Percentiles rank a stretch among this genome's conserved stretches.
These are phyloP conservation scores for Singerocomus inundabilis DNA, from an alignment of 1,284 basidiomycete genomes.

Conservation along the genomic window DNA sequence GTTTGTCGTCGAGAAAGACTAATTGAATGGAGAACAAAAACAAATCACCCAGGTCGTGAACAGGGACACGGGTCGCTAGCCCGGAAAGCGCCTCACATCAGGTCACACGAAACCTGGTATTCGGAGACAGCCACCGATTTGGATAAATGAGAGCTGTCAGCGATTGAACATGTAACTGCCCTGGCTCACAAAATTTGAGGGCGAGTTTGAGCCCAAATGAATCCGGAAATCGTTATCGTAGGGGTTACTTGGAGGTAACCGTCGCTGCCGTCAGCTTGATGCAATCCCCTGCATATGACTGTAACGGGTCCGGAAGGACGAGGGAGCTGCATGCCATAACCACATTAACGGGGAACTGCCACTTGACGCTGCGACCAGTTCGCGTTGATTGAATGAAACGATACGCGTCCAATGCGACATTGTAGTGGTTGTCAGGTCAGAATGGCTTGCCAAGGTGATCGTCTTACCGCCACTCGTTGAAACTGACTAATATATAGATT, in stretches of 20 bases:
- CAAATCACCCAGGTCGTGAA: conserved; percentile 14
- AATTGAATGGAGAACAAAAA: conserved; percentile 32
- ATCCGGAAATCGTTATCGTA: conserved; percentile 27
- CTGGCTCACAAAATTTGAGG: conserved; percentile 27
- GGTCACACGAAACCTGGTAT: conserved; percentile 26
- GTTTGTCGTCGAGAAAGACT: conserved; percentile 39
- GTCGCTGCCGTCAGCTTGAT: conserved; percentile 27
- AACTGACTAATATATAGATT: conserved; percentile 23
- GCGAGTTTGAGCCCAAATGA: conserved; percentile 16
- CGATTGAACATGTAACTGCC: conserved; percentile 26
- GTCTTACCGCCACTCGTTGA: conserved; percentile 14
- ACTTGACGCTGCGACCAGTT: conserved; percentile 6
- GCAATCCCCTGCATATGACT: conserved; percentile 35
- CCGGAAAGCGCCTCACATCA: conserved; percentile 24
- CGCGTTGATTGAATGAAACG: conserved; percentile 14
- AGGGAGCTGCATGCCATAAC: conserved; percentile 32
- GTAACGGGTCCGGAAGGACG: conserved; percentile 30
- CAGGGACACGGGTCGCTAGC: conserved; percentile 15
- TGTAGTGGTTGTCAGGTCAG: conserved; percentile 17
- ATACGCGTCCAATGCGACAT: conserved; percentile 6
- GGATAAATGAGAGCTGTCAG: conserved; percentile 36
- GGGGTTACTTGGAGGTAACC: conserved; percentile 9
- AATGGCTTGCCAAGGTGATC: conserved; percentile 21
- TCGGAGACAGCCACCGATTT: conserved; percentile 26
- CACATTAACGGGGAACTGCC: conserved; percentile 34